Evolutionary conservation across 371 early-diverging fungal species (phyloP), one percentile per base, ranked within the genome.

Genomic region (Enterocytospora artemiae): DNA sequence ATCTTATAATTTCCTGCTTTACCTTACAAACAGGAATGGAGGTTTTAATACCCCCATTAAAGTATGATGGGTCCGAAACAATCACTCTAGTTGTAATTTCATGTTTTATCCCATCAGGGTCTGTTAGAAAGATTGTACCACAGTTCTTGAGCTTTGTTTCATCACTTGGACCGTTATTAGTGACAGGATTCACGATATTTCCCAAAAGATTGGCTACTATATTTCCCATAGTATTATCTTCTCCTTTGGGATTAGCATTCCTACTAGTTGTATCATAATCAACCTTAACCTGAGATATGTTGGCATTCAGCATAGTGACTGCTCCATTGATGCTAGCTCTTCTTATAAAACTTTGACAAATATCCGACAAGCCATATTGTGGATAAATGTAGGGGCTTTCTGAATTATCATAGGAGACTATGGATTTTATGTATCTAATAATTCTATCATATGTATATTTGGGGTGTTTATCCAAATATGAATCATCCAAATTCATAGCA

Each of bases 321-420:
- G 73, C 69, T 18, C 76, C 76, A 45, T 67, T 52, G 1, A 69
- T 61, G 32, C 70, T 65, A 39, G 73, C 79, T 64, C 83, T 87
- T 85, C 96, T 83, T 32, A 94, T 92, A 82, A 96, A 98, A 14
- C 91, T 89, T 81, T 99, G 99, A 37, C 96, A 96, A 46, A 99
- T 83, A 71, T 96, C 97, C 61, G 94, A 94, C 51, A 99, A 82
- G 49, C 99, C 99, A 72, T 93, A 93, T 61, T 91, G 81, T 61
- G 97, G 99, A 78, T 99, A 99, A 73, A 96, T 89, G 81, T 93
- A 99, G n/a, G 99, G 99, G 68, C 88, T 88, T 81, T 89, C 88
- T 27, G 55, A 58, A 31, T 69, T 71, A 27, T 94, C 91, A 73
- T 89, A 89, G 49, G 89, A 84, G n/a, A 88, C 85, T 69, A 96